phyloP scores from a whole-genome alignment of 345 rosid species.

The Hibiscus trionum region DNA sequence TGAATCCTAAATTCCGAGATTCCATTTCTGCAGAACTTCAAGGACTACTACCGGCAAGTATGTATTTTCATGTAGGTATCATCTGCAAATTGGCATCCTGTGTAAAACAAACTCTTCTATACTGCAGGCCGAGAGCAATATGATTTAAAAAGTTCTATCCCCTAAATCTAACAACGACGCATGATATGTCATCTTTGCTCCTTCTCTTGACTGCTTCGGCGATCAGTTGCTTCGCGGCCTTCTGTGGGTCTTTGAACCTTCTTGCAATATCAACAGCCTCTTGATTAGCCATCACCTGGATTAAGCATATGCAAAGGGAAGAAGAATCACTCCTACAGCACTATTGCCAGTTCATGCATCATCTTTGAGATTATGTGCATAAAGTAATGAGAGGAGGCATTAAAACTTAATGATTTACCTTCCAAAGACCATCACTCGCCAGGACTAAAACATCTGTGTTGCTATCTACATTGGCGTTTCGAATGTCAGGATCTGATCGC shows the following conservation, averaged over 20 bases:
- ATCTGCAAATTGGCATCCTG: slow-evolving; percentile 16
- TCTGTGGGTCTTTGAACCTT: slow-evolving; percentile 55
- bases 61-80: slow-evolving; percentile 13
- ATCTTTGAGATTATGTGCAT: neutral
- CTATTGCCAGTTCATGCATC: slow-evolving; percentile 1
- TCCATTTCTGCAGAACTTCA: slow-evolving; percentile 3
- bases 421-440: slow-evolving; percentile 65
- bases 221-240: slow-evolving; percentile 69
- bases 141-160: slow-evolving; percentile 21
- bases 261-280: slow-evolving; percentile 69
- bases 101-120: slow-evolving; percentile 23
- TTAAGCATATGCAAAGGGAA: slow-evolving; percentile 6
- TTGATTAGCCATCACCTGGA: slow-evolving; percentile 69
- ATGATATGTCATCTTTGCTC: slow-evolving; percentile 73
- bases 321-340: neutral
- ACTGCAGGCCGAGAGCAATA: slow-evolving; percentile 12
- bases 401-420: slow-evolving; percentile 34
- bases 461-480: slow-evolving; percentile 23
- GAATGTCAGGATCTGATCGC: slow-evolving; percentile 59
- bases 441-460: slow-evolving; percentile 41
- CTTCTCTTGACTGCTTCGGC: slow-evolving; percentile 50
- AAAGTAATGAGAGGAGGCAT: neutral
- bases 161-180: slow-evolving; percentile 62
- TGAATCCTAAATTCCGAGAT: slow-evolving; percentile 5
- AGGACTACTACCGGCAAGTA: slow-evolving; percentile 11